Evolutionary conservation across 2,329 filamentous ascomycete species (phyloP), one percentile per base, ranked within the genome.

Genomic region (Arthroderma uncinatum): DNA sequence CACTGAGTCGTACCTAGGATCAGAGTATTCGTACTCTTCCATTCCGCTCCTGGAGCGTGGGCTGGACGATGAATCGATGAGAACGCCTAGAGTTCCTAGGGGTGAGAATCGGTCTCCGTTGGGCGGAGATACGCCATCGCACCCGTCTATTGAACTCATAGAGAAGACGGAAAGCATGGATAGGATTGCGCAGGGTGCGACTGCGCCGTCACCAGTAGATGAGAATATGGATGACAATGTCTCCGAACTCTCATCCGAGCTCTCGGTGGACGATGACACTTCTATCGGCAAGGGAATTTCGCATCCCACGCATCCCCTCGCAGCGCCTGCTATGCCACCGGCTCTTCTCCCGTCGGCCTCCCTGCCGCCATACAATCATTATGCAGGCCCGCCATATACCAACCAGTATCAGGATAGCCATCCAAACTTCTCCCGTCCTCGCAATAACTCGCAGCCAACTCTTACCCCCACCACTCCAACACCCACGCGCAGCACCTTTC

Each of bases 1-100:
- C 2, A 50, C 57, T 25, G 37, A 58, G 25, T 75, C 74, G 2
- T 69, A 75, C 25, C 79, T 82, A 12, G 81, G 80, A 57, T 90
- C 88, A 0, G 79, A 82, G 28, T 83, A 85, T 53, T 92, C 87
- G 0, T 90, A 89, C 67, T 85, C 82, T 39, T 91, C 87, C 0
- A 83, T 85, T 34, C 88, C 89, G 2, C 77, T 93, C 6, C 78
- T 94, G 10, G 85, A 92, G 60, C 81, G 86, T 53, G 86, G 80
- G 5, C 60, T 74, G 50, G 69, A 66, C 33, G 69, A 78, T 53
- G 73, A 78, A 14, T 76, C 75, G 1, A 78, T 78, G 74, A 76
- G 74, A 59, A 74, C 73, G n/a, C 74, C 73, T 5, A 66, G 67
- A 21, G 42, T 59, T 4, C 47, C 39, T 2, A 40, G 30, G n/a